Evolutionary conservation across 768 basidiomycete species (phyloP).

Genomic region (Mycena maculata): DNA sequence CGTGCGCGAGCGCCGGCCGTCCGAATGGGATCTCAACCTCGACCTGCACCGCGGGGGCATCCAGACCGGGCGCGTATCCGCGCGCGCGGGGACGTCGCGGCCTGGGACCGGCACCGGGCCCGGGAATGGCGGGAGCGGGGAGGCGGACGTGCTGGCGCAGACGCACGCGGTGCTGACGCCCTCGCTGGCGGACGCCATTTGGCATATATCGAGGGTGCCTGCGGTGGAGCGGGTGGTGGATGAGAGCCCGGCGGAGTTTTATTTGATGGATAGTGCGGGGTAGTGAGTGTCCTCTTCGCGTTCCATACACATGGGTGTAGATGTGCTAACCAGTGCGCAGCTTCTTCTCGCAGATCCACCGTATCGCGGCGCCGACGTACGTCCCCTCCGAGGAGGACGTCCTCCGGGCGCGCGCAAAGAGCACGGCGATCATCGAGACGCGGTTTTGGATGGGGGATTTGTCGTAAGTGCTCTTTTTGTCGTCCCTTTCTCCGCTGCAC

Average conservation of each 20-base stretch:
- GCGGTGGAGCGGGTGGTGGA: slow-evolving; percentile 45
- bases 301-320: not conserved
- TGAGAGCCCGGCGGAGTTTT: slow-evolving; percentile 66
- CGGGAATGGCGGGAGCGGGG: too few relatives aligned
- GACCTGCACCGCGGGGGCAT: too few relatives aligned
- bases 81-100: slow-evolving; percentile 6
- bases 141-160: slow-evolving; percentile 49
- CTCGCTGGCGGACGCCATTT: slow-evolving; percentile 62
- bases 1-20: too few relatives aligned
- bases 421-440: slow-evolving; percentile 91
- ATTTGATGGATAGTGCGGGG: slow-evolving; percentile 72
- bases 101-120: not conserved
- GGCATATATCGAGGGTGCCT: slow-evolving; percentile 62
- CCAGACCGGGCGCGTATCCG: slow-evolving; percentile 2
- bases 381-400: slow-evolving; percentile 89
- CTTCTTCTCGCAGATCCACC: slow-evolving; percentile 85
- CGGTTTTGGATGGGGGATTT: slow-evolving; percentile 77
- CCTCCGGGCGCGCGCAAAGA: slow-evolving; percentile 86
- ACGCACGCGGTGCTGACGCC: slow-evolving; percentile 52
- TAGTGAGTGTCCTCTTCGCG: slow-evolving; percentile 39
- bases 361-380: slow-evolving; percentile 84
- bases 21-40: too few relatives aligned
- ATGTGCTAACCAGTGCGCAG: slow-evolving; percentile 47
- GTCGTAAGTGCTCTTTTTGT: slow-evolving; percentile 53
- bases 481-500: not conserved